Evolutionary conservation across 495 filamentous ascomycete genomes (phyloP).

Genomic region (Cairneyella variabilis): DNA sequence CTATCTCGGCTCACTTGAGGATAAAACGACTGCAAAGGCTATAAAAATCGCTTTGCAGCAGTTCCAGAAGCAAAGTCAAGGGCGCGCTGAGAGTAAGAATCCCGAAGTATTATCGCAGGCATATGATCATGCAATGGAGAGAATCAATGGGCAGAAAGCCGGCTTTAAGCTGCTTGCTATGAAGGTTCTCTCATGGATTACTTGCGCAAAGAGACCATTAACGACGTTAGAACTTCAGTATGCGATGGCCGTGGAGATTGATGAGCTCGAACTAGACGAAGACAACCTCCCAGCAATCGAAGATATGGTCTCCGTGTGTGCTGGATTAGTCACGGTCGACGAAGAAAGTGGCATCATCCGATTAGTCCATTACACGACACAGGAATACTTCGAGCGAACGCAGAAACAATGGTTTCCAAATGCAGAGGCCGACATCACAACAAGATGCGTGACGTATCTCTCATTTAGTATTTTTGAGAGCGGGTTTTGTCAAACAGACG

Average conservation of each 20-base stretch:
- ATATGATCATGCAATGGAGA: conserved; percentile 7
- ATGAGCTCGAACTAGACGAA: conserved; percentile 26
- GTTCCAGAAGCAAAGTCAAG: neutral
- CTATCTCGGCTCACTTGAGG: neutral
- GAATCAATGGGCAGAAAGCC: conserved; percentile 25
- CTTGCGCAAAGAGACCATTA: conserved; percentile 20
- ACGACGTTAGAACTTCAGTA: no score
- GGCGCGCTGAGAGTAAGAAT: no score
- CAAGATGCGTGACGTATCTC: no score
- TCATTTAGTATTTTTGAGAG: no score
- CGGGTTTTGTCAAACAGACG: no score
- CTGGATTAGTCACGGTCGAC: no score
- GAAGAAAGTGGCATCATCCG: conserved; percentile 41
- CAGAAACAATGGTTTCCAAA: conserved; percentile 27
- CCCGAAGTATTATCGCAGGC: conserved; percentile 1
- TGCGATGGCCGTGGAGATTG: conserved; percentile 17
- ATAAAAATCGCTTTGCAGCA: conserved; percentile 6
- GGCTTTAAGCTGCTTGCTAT: conserved; percentile 19
- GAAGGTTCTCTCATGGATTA: no score
- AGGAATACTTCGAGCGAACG: no score
- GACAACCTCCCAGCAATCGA: conserved; percentile 40
- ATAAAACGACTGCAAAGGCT: conserved; percentile 11
- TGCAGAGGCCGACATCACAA: no score
- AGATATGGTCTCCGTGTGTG: no score
- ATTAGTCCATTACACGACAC: conserved; percentile 53